Conservation (phyloP, 1,284 basidiomycete genomes). For the Microbotryum silenes-acaulis region DNA sequence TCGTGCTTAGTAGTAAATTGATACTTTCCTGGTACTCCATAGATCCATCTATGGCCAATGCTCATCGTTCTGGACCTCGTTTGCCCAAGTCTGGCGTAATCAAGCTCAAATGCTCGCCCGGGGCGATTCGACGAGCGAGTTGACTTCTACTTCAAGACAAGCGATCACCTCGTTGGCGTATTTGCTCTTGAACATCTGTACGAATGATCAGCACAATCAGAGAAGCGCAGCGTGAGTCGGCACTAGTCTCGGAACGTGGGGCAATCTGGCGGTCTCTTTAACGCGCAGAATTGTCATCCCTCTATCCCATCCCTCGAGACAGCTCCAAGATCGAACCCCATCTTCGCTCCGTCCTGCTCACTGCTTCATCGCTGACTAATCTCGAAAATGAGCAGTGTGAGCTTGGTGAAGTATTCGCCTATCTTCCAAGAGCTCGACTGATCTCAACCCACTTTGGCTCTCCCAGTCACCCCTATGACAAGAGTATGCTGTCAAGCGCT, state of each 20-base stretch:
- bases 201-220: conserved; percentile 5
- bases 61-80: conserved; percentile 3
- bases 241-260: background rate
- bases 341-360: conserved; percentile 9
- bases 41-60: background rate
- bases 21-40: background rate
- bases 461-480: conserved; percentile 18
- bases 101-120: background rate
- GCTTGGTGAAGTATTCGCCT: background rate
- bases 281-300: too few relatives aligned
- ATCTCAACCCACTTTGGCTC: background rate
- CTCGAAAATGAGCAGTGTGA: conserved; percentile 17
- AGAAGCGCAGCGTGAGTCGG: conserved; percentile 11
- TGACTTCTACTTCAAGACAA: background rate
- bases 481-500: conserved; percentile 23
- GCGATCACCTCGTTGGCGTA: conserved; percentile 15
- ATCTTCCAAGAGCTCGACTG: background rate
- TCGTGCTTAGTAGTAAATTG: background rate
- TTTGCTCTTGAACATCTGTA: conserved; percentile 15
- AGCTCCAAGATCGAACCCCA: conserved; percentile 19
- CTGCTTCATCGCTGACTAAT: conserved; percentile 21
- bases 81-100: conserved; percentile 5
- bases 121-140: conserved; percentile 4
- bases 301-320: background rate
- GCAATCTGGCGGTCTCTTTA: too few relatives aligned